Evolutionary conservation across 768 basidiomycete species (phyloP), one percentile per base, ranked within the genome.

Genomic region (Pleurotus djamor): DNA sequence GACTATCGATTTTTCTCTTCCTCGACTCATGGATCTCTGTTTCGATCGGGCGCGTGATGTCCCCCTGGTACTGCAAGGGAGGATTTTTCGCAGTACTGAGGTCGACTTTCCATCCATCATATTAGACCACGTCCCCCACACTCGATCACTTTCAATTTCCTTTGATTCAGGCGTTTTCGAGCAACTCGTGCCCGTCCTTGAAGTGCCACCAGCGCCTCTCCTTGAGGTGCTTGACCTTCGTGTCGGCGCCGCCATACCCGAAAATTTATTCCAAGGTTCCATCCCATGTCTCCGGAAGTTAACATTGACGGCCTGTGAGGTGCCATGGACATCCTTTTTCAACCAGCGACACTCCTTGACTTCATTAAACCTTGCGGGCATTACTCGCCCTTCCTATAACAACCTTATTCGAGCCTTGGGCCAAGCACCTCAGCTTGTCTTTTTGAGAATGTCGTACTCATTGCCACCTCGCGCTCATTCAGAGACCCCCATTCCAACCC

Each of bases 31-130:
- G 54, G 64, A 5, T 58, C 65, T 52, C 12, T 69, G 16, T 63
- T 64, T 47, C 63, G 63, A 60, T 61, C 65, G 21, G 21, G 52
- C 21, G 48, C 64, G n/a, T 61, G 66, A 47, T 16, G 49, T 16
- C 10, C 49, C 49, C 17, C 49, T 50, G 28, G 17, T 7, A 5
- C 21, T 50, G 16, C 21, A 16, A 32, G 49, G 49, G 21, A 50
- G 49, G 34, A 33, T 50, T 9, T 9, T 33, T 10, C 9, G 9
- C 34, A 32, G 17, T 5, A 32, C 28, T 12, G 6, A 7, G 28
- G 34, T 33, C 28, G 49, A 50, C 34, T 50, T 50, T 33, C 28
- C 34, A 50, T 10, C 5, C 21, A 10, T 50, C 28, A 33, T 50
- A 7, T 50, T 35, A 12, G 34, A 50, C 10, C 49, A 50, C 34